Base-by-base conservation (phyloP, 2,329 filamentous ascomycete genomes). In the Monilinia fructigena region DNA sequence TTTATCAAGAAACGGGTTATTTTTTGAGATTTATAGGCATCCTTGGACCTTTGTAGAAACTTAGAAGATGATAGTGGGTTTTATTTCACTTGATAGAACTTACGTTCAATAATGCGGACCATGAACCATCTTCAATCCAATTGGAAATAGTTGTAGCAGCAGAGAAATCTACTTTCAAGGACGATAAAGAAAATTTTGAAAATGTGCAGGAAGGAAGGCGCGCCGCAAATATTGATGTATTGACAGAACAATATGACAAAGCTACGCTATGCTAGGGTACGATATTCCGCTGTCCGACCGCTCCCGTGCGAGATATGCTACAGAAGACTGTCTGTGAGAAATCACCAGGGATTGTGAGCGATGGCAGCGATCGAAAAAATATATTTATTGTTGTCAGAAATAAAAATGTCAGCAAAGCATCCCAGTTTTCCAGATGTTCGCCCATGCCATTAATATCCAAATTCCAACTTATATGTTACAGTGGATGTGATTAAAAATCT, bases 391-490 rank as follows among this genome's bases (percentile, higher is more conserved):
- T 60, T 50, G 50, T 26, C n/a, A 60, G 20, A 20, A 59, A 38
- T 50, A 20, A 50, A n/a, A 38, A 50, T 26, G 16, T 50, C 38
- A 61, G 31, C 14, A 50, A 50, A 14, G n/a, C n/a, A 38, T 61
- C n/a, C 45, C 28, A 4, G 23, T 35, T 10, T 38, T 52, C 31
- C 45, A 1, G 23, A 35, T 48, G 50, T 50, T 28, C 45, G 38
- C 28, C 31, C 47, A 38, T 31, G 23, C 47, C 10, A 61, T 50
- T 11, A 50, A 42, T 50, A 61, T 61, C 20, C 58, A 50, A 61
- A 38, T 14, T 8, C 38, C 35, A 20, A 61, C n/a, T 10, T 35
- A 8, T 61, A 61, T 26, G 20, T 35, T 60, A 60, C 58, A 60
- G 31, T 23, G 42, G 42, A 23, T 7, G 45, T 26, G 23, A 60